phyloP scores from a whole-genome alignment of 140 eudicot species.

The Eryngium alpinum region DNA sequence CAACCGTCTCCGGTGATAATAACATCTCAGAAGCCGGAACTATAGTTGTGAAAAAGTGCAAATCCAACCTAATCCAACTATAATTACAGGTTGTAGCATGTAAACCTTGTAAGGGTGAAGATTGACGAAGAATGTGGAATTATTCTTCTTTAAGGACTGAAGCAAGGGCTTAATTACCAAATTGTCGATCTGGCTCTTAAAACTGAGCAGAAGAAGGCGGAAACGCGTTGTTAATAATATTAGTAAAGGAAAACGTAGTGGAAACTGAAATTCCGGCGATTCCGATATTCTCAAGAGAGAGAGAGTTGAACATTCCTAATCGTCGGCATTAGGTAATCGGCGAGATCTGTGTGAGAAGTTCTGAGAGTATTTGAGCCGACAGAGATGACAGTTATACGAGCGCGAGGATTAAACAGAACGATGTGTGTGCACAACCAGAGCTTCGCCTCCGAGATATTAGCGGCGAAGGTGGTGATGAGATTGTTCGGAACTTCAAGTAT shows the following conservation, averaged over 20 bases:
- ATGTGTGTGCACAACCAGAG: slow-evolving; percentile 61
- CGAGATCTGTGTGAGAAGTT: slow-evolving; percentile 32
- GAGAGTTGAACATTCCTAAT: slow-evolving; percentile 50
- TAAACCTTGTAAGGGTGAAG: slow-evolving; percentile 58
- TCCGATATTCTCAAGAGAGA: slow-evolving; percentile 53
- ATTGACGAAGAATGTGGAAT: slow-evolving; percentile 62
- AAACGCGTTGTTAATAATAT: slow-evolving; percentile 52
- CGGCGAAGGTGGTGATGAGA: slow-evolving; percentile 54
- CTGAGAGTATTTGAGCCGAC: slow-evolving; percentile 54
- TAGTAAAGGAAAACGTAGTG: slow-evolving; percentile 58
- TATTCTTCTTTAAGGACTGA: slow-evolving; percentile 45
- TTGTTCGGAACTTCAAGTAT: slow-evolving; percentile 67
- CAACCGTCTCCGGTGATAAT: slow-evolving; percentile 82
- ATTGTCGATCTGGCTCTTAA: slow-evolving; percentile 37
- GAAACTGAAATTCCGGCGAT: slow-evolving; percentile 55
- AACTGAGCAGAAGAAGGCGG: slow-evolving; percentile 89
- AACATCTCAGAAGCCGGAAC: slow-evolving; percentile 64
- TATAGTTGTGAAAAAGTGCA: slow-evolving; percentile 55
- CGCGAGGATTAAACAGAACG: slow-evolving; percentile 80
- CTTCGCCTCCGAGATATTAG: slow-evolving; percentile 55
- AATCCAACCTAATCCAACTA: slow-evolving; percentile 69
- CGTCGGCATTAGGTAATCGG: slow-evolving; percentile 55
- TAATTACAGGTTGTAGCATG: slow-evolving; percentile 45
- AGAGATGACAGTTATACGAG: slow-evolving; percentile 61
- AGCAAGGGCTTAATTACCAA: slow-evolving; percentile 55